phyloP scores from a whole-genome alignment of 1,139 yeast species.

The Debaryomycetaceae sp. region DNA sequence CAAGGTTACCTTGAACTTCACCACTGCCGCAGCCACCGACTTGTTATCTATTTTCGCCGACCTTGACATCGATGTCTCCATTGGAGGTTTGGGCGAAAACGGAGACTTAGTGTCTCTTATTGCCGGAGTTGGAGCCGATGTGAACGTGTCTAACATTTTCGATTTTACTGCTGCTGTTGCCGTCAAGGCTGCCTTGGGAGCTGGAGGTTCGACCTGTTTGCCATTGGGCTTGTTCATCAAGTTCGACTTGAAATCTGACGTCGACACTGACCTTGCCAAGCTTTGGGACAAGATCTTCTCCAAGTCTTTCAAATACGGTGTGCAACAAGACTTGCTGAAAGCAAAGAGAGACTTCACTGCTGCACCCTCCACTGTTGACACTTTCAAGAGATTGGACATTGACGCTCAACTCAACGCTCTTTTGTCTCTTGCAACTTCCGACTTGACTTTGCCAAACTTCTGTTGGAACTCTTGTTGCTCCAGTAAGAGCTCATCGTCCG shows the following conservation, averaged over 20 bases:
- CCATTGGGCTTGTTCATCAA: slow-evolving; percentile 26
- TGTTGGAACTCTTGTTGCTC: slow-evolving; percentile 20
- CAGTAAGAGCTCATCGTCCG: slow-evolving; percentile 6
- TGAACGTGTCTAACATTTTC: slow-evolving; percentile 22
- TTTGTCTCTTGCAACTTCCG: neutral
- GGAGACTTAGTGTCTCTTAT: slow-evolving; percentile 11
- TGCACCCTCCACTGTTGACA: neutral
- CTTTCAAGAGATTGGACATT: neutral
- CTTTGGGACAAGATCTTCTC: neutral
- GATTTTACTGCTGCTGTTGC: slow-evolving; percentile 25
- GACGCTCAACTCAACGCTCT: neutral
- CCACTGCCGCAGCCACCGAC: slow-evolving; percentile 19
- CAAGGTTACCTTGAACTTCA: slow-evolving; percentile 25
- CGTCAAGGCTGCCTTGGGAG: slow-evolving; percentile 16
- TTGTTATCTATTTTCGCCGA: slow-evolving; percentile 20
- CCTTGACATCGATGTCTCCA: slow-evolving; percentile 17
- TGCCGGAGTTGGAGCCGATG: slow-evolving; percentile 15
- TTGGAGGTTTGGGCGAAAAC: slow-evolving; percentile 17
- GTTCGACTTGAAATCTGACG: slow-evolving; percentile 15
- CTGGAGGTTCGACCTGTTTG: slow-evolving; percentile 25
- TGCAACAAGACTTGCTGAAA: neutral
- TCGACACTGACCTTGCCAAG: neutral
- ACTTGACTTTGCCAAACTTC: slow-evolving; percentile 24
- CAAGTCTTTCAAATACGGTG: neutral
- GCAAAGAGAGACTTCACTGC: neutral